These are phyloP conservation scores for Torulaspora maleeae DNA, from an alignment of 805 yeast genomes.

Conservation along the genomic window DNA sequence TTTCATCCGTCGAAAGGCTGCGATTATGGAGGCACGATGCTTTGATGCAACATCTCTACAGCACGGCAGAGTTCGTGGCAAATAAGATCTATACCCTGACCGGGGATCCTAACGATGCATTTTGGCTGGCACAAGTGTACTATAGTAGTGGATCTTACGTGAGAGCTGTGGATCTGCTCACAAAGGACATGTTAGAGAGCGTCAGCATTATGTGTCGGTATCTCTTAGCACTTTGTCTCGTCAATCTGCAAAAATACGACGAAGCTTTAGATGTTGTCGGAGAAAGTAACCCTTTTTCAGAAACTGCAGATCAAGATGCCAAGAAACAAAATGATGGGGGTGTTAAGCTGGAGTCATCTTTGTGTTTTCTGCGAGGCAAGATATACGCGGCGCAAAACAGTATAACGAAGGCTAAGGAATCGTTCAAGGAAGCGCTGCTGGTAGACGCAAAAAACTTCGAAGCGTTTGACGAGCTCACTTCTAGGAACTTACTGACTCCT, in stretches of 20 bases:
- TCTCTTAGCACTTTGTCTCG: conserved; percentile 67
- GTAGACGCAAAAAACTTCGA: conserved; percentile 91
- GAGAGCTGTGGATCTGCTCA: conserved; percentile 69
- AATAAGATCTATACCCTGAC: conserved; percentile 85
- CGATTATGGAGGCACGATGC: conserved; percentile 94
- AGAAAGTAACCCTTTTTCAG: conserved; percentile 68
- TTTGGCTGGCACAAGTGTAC: conserved; percentile 91
- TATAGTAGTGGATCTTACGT: conserved; percentile 70
- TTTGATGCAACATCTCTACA: conserved; percentile 81
- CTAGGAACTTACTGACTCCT: conserved; percentile 72
- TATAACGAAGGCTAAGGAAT: conserved; percentile 79
- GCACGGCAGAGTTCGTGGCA: conserved; percentile 86
- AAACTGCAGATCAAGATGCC: conserved; percentile 17
- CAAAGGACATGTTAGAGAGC: conserved; percentile 49
- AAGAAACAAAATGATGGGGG: conserved; percentile 58
- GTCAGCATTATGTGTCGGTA: conserved; percentile 73
- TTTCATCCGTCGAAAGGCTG: conserved; percentile 76
- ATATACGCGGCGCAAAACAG: conserved; percentile 79
- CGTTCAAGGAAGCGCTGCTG: conserved; percentile 77
- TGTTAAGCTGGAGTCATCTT: conserved; percentile 77
- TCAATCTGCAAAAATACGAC: conserved; percentile 72
- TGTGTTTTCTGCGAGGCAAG: conserved; percentile 80
- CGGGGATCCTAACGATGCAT: conserved; percentile 86
- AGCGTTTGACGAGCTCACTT: conserved; percentile 75
- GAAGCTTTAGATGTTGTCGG: conserved; percentile 86